A percentile compares a stretch with the other conserved stretches of the same genome.
phyloP scores from a whole-genome alignment of 1,139 yeast species.

The Scheffersomyces illinoinensis region DNA sequence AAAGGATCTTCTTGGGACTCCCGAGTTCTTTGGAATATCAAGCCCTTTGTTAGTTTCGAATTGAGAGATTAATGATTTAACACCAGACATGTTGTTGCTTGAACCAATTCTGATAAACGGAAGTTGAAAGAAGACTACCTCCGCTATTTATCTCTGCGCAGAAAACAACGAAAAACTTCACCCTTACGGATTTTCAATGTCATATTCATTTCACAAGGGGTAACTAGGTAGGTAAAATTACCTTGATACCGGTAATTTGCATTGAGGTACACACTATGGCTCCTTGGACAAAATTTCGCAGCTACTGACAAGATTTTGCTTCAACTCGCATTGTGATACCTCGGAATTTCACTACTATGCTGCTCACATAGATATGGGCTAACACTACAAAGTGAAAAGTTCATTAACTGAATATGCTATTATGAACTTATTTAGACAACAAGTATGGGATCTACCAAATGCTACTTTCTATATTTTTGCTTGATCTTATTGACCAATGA shows the following conservation, averaged over 20 bases:
- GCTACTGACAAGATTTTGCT: not conserved
- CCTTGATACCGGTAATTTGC: not conserved
- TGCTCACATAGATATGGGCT: not conserved
- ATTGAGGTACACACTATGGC: not conserved
- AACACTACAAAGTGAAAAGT: not conserved
- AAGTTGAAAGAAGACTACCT: not conserved
- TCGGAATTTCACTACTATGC: not conserved
- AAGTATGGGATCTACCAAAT: not conserved
- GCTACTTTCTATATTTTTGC: conserved; percentile 10
- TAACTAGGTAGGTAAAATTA: not conserved
- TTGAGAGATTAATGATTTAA: conserved; percentile 7
- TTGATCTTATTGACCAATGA: conserved; percentile 29
- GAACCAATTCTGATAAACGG: not conserved
- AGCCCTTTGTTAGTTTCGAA: conserved; percentile 5
- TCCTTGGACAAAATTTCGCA: not conserved
- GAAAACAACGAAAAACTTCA: not conserved
- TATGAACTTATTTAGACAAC: not conserved
- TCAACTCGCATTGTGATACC: not conserved
- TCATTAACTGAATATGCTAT: not conserved
- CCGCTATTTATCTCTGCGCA: not conserved
- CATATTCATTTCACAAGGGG: not conserved
- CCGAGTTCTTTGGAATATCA: not conserved
- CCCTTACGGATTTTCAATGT: not conserved
- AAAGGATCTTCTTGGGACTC: not conserved
- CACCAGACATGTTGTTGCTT: conserved; percentile 5